Base-by-base conservation (phyloP, 164 flowering plant species). In the Nymphaea thermarum region DNA sequence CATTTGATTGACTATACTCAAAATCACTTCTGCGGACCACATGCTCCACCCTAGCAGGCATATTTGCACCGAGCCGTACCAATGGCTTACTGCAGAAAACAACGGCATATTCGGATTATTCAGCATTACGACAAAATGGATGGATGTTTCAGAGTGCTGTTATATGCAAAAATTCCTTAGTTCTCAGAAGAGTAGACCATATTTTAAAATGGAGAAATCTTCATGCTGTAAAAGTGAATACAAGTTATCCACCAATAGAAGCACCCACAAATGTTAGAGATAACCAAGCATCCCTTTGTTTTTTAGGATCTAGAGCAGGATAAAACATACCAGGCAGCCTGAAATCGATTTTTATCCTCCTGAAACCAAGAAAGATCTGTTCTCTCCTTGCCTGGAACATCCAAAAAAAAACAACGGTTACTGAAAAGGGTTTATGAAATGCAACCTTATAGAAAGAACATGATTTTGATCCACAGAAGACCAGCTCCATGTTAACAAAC, bases 21-120 rank as follows among this genome's bases (percentile, higher is more conserved):
- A 51, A 53, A 8, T 78, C 73, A 45, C 66, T 66, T 5, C 64
- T 12, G 3, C 43, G 43, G 55, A 78, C 71, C 8, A 51, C 57
- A 15, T 65, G 70, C 76, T 76, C 80, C 43, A 78, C 83, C 62
- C 78, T 74, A 17, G 78, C 83, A 25, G 83, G 83, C 80, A 74
- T 81, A 69, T 75, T 77, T 63, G 78, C 71, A 14, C 83, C 83
- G 6, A 81, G 53, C 41, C 78, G 63, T 6, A 78, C 71, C 36
- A 72, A 45, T 16, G 76, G 78, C 42, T 69, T 73, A 74, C 81
- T 80, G 77, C 11, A 64, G 44, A 64, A 64, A 25, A 25, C 36
- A 25, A 25, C 36, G 36, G 36, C 36, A 25, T 25, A 25, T 25
- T 25, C 36, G 36, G 36, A 25, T 25, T 25, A 25, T 25, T 25